These are phyloP conservation scores for Acidiella bohemica DNA, from an alignment of 495 filamentous ascomycete genomes.

Conservation along the genomic window DNA sequence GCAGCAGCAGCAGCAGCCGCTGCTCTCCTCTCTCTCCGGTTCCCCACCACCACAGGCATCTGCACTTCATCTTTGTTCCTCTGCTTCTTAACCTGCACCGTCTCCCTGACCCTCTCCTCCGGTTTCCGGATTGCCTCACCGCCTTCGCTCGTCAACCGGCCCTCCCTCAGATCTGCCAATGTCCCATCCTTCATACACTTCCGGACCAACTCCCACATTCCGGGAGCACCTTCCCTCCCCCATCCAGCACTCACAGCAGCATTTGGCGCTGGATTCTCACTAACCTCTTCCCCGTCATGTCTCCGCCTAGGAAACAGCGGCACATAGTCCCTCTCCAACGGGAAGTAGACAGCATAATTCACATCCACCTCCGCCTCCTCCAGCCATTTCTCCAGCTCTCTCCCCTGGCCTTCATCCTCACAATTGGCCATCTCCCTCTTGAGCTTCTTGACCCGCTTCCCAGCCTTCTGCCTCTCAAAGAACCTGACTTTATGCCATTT, in stretches of 20 bases:
- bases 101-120: not conserved
- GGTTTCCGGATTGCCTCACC: not conserved
- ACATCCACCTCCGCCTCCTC: constrained; percentile 64
- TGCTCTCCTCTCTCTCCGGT: not conserved
- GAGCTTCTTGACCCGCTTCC: constrained; percentile 38
- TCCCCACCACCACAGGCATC: not conserved
- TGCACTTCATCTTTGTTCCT: not conserved
- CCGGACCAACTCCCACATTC: constrained; percentile 59
- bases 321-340: constrained; percentile 64
- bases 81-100: not conserved
- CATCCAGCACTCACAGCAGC: constrained; percentile 9
- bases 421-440: constrained; percentile 26
- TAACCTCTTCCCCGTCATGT: constrained; percentile 26
- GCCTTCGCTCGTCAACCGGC: constrained; percentile 30
- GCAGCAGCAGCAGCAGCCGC: not conserved
- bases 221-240: constrained; percentile 32
- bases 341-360: constrained; percentile 72
- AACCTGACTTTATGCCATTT: constrained; percentile 94
- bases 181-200: constrained; percentile 53
- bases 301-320: constrained; percentile 51
- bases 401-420: constrained; percentile 35
- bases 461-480: constrained; percentile 77
- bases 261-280: constrained; percentile 12
- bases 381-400: constrained; percentile 32
- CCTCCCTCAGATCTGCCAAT: constrained; percentile 34